Base-by-base conservation (phyloP, 2,329 filamentous ascomycete genomes). In the Chaetomiaceae sp. region DNA sequence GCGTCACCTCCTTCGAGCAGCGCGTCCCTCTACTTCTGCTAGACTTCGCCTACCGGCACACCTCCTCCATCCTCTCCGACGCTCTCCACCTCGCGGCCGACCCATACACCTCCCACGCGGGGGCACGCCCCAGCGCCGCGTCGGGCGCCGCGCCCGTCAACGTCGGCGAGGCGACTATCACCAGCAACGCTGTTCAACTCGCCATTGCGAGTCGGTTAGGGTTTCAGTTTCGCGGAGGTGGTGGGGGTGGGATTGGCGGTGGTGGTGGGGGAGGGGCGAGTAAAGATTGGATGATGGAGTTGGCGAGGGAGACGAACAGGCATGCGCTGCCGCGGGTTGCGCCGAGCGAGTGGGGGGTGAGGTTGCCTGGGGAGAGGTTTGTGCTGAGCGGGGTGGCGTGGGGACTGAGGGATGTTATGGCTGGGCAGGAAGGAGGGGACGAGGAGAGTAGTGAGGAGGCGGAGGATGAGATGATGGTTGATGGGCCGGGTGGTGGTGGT, bases 41-140 rank as follows among this genome's bases (percentile, higher is more conserved):
- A 68, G 89, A 94, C 73, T 92, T 92, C 66, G 87, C 89, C 45
- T 94, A 94, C 78, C 84, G 89, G 34, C 88, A 91, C 76, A 89
- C 86, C 9, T 83, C 83, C 1, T 79, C 81, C 53, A 77, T 91
- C 33, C 81, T 91, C 19, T 82, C 75, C 60, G 87, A 91, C 71
- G 85, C 83, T 6, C 71, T 89, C 15, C 84, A 88, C 64, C 79
- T 89, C 23, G 78, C 80, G 6, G 79, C 81, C 6, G 86, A 89
- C 68, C 85, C 85, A 7, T 87, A 88, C 72, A 75, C 81, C 19
- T 72, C 76, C 6, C 77, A 82, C 52, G 80, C 80, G 2, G 80
- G 80, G 51, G 65, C 74, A 5, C 75, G 76, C 59, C 76, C 80
- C 2, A 76, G 75, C 36, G 78, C 71, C 6, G 66, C 75, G 0